Conservation (phyloP, 495 filamentous ascomycete genomes). For the Hypoxylon crocopeplum region DNA sequence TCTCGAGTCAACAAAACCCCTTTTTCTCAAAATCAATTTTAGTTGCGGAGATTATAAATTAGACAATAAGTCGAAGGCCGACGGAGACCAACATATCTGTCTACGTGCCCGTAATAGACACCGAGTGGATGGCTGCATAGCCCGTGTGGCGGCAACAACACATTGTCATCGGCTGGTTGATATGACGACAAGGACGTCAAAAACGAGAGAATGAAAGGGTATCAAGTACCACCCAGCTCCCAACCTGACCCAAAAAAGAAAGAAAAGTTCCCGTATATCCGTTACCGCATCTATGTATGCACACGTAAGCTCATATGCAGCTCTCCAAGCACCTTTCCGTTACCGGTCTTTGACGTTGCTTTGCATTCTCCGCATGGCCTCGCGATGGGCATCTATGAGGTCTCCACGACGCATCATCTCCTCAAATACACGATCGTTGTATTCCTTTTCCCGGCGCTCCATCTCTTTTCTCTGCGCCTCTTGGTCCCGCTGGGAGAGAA, state of each 20-base stretch:
- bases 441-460: conserved; percentile 52
- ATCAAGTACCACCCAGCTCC: conserved; percentile 25
- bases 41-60: conserved; percentile 24
- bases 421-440: conserved; percentile 65
- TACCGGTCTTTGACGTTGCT: conserved; percentile 63
- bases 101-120: not conserved
- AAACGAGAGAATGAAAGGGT: conserved; percentile 34
- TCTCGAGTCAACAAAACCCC: not conserved
- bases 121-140: not conserved
- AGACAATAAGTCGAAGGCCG: conserved; percentile 22
- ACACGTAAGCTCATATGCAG: not conserved
- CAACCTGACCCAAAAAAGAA: conserved; percentile 4
- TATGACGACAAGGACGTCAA: not conserved
- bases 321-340: conserved; percentile 15
- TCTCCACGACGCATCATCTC: conserved; percentile 77
- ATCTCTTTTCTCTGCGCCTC: conserved; percentile 53
- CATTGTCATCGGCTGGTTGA: not conserved
- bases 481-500: conserved; percentile 54
- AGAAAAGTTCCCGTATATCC: conserved; percentile 15
- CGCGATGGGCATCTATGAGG: conserved; percentile 78
- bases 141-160: not conserved
- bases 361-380: conserved; percentile 86
- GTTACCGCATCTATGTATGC: conserved; percentile 8
- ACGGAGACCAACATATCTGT: not conserved
- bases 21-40: conserved; percentile 5